phyloP scores from a whole-genome alignment of 169 alveolate species.

The Neospora caninum region DNA sequence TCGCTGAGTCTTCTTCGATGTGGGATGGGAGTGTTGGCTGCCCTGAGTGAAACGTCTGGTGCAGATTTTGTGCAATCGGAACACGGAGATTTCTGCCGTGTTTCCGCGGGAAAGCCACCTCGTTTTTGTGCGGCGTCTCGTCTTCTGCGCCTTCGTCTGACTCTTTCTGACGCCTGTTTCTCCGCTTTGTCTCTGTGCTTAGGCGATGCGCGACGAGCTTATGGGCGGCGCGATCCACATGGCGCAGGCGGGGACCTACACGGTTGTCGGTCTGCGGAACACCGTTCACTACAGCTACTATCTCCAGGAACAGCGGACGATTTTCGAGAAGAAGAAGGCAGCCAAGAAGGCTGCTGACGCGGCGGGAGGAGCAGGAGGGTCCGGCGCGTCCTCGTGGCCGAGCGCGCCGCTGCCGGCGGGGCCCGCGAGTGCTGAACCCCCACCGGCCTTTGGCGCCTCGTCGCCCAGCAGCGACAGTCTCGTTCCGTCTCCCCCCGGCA shows the following conservation, averaged over 20 bases:
- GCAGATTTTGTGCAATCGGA: too few relatives aligned
- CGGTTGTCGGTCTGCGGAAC: constrained; percentile 26
- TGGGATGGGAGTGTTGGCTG: too few relatives aligned
- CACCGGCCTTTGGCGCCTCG: background rate
- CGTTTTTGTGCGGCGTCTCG: too few relatives aligned
- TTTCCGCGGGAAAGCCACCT: too few relatives aligned
- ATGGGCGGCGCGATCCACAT: constrained; percentile 48
- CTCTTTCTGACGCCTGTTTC: too few relatives aligned
- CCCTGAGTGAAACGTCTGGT: too few relatives aligned
- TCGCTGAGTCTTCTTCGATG: too few relatives aligned
- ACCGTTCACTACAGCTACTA: constrained; percentile 15
- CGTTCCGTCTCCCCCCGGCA: background rate
- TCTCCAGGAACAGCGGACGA: constrained; percentile 36
- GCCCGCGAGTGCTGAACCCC: constrained; percentile 1
- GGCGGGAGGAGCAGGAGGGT: constrained; percentile 19
- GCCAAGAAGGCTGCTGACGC: constrained; percentile 44
- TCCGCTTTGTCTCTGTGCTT: background rate
- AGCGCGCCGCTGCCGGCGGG: background rate
- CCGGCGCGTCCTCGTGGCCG: background rate
- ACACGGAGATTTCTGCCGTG: too few relatives aligned
- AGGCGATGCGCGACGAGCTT: constrained; percentile 44
- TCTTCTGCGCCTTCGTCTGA: too few relatives aligned
- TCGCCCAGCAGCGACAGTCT: background rate
- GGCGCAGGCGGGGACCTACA: constrained; percentile 47
- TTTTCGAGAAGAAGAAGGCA: background rate